phyloP scores from a whole-genome alignment of 176 grass and related monocot species.

The Thinopyrum elongatum region DNA sequence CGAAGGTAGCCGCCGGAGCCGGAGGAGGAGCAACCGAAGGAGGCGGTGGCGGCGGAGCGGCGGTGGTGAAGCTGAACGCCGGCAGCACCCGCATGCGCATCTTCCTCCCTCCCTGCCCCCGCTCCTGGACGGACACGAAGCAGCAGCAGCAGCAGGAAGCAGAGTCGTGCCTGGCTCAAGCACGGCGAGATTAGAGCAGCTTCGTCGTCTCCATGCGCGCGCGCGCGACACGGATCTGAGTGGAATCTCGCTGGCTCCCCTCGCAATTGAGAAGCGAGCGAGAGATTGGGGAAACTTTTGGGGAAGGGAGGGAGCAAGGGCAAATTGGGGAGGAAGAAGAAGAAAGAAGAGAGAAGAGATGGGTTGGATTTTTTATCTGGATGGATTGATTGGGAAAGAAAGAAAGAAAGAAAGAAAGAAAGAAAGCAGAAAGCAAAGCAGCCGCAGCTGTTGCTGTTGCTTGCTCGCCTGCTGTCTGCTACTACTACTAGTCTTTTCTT shows the following conservation, averaged over 20 bases:
- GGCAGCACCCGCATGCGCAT: slow-evolving; percentile 50
- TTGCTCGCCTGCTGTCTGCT: too few species aligned
- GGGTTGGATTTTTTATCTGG: neutral
- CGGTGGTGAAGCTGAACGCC: slow-evolving; percentile 18
- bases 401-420: neutral
- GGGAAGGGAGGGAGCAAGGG: neutral
- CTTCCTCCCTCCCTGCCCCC: neutral
- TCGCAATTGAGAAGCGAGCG: too few species aligned
- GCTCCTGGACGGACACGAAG: too few species aligned
- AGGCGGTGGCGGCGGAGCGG: neutral
- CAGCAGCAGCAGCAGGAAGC: too few species aligned
- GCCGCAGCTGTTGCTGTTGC: neutral
- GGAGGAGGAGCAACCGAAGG: neutral
- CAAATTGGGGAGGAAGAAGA: neutral
- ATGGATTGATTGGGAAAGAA: neutral
- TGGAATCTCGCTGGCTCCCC: neutral
- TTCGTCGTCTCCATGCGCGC: neutral
- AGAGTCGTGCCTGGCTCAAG: too few species aligned
- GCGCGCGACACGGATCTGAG: neutral
- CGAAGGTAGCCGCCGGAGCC: neutral
- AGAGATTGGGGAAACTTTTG: neutral
- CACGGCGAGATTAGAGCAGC: too few species aligned
- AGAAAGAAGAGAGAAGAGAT: neutral
- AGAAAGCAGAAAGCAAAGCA: neutral
- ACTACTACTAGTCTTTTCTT: too few species aligned